Evolutionary conservation across 192 early-diverging fungal species (phyloP), one percentile per base, ranked within the genome.

Genomic region (Oehlia diaphana): DNA sequence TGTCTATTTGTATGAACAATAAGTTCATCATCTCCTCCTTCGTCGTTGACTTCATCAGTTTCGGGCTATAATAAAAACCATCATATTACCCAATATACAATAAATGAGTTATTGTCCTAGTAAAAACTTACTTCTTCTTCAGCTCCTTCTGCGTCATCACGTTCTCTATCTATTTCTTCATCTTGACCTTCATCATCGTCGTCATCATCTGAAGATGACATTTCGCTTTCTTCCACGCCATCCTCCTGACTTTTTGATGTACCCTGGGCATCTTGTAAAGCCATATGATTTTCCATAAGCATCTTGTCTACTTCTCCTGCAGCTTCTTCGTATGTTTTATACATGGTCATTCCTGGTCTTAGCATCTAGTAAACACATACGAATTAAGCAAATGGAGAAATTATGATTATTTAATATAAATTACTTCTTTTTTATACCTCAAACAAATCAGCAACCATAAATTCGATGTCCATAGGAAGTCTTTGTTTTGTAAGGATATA

Each of bases 381-480:
- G 16, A 76, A 16, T 65, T 31, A 65, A 26, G 31, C 3, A 65
- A 31, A 2, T 16, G 21, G 1, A 28, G 6, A 77, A 37, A 37
- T 37, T 0, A 77, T 31, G 12, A 5, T 37, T 58, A 6, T 16
- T 16, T 5, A 19, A 3, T 3, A 6, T 13, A 68, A 35, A 35
- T 69, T 21, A 70, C 37, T 65, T 13, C 31, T 85, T 76, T n/a
- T 83, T 83, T 31, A 81, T 82, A 23, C 87, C 69, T 95, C 95
- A n/a, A 92, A 91, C 16, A 93, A 90, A 72, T 92, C 93, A 64
- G 92, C 87, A 5, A 99, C 83, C 81, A 92, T 89, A 79, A 97
- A 99, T 63, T 95, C 94, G 2, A 96, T 90, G 58, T 99, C 98
- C 76, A 96, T 91, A 12, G 97, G 94, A 37, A 92, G 83, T 63